Percentiles rank a stretch among this genome's conserved stretches.
Evolutionary conservation across 495 filamentous ascomycete genomes (phyloP).

Genomic region (Saxophila tyrrhenica): DNA sequence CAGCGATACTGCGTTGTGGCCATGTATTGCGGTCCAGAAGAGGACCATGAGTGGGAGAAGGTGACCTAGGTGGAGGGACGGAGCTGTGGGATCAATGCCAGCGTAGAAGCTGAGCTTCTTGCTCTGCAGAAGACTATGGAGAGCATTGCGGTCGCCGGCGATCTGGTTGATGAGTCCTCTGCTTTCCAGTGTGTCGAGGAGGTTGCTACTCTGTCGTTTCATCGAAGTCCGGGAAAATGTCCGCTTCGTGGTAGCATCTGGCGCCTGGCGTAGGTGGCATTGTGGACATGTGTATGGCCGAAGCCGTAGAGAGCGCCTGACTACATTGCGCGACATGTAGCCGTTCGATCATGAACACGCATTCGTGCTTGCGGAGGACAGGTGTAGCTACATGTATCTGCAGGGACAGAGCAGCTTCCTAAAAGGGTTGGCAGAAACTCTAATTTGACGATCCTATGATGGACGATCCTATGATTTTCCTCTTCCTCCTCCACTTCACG

Average conservation of each 20-base stretch:
- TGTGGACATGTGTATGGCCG: slow-evolving; percentile 1
- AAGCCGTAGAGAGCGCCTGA: background rate
- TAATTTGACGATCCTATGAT: no score
- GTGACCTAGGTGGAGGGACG: slow-evolving; percentile 85
- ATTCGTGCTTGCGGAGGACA: no score
- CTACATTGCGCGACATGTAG: background rate
- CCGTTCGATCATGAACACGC: background rate
- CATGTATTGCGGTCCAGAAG: slow-evolving; percentile 85
- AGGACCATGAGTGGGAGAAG: slow-evolving; percentile 88
- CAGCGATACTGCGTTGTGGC: slow-evolving; percentile 60
- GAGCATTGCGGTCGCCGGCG: slow-evolving; percentile 54
- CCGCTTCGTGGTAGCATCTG: background rate
- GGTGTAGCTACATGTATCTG: no score
- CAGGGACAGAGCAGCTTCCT: no score
- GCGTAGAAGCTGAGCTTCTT: slow-evolving; percentile 72
- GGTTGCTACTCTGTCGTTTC: slow-evolving; percentile 28
- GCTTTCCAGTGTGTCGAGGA: slow-evolving; percentile 62
- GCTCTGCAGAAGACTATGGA: slow-evolving; percentile 57
- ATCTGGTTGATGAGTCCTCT: slow-evolving; percentile 69
- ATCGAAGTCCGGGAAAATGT: background rate
- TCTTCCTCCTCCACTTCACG: no score
- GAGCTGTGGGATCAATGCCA: slow-evolving; percentile 85
- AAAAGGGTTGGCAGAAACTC: no score
- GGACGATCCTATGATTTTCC: no score
- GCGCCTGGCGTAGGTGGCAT: background rate